Base-by-base conservation (phyloP, 768 basidiomycete genomes). In the Trametes meyenii region DNA sequence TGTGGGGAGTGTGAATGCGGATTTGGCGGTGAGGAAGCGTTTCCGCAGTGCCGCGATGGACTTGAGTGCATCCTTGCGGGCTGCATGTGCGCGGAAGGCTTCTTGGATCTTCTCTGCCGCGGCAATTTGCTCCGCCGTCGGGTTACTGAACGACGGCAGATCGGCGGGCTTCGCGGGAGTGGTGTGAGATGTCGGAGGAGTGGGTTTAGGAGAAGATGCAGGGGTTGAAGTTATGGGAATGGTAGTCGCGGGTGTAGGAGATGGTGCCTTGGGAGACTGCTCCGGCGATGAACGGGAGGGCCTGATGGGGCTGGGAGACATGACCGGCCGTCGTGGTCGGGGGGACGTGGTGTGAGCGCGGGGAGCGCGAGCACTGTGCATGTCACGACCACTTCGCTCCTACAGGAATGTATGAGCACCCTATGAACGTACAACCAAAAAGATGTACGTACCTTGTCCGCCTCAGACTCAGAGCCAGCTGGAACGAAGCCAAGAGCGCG, bases 21-120 rank as follows among this genome's bases (percentile, higher is more conserved):
- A 58, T 61, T 78, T 78, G 38, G 83, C 69, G 11, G 69, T 52
- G 13, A 79, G 69, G 71, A 87, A 87, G 67, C 80, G 70, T 7
- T 71, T 54, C 38, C 77, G 67, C 55, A 85, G 68, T 23, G 71
- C 49, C 40, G 74, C 63, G 67, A 87, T 78, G 23, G 76, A 58
- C 23, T 64, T 64, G 49, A 83, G 73, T 1, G 85, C 75, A 0
- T 49, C n/a, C 48, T 58, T 56, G 26, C 71, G 70, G 2, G 49
- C 43, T 29, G 71, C 69, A 65, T 78, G 74, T 19, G 77, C 67
- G 54, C 83, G 84, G 71, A 77, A 82, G 48, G 72, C 71, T 8
- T 73, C 73, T 61, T 84, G 84, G 49, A 85, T 83, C 50, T 68
- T 78, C 29, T 73, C 72, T 2, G 84, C 84, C 2, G 71, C 71